Conservation (phyloP, 2,329 filamentous ascomycete species). For the Ceratocystis colombiana region DNA sequence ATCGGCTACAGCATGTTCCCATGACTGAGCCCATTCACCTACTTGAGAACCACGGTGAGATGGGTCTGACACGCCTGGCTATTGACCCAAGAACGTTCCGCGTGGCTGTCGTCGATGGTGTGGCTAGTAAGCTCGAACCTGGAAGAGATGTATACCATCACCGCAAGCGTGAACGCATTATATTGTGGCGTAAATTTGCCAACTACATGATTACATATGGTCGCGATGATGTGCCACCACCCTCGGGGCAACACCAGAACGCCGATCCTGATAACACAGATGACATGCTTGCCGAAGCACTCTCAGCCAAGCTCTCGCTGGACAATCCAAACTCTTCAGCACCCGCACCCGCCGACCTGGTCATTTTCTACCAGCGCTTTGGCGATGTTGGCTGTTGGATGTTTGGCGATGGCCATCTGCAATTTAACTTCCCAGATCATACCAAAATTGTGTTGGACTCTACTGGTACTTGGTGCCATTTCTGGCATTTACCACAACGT, state of each 20-base stretch:
- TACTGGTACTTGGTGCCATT: conserved; percentile 64
- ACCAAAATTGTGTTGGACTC: conserved; percentile 72
- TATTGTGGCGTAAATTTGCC: conserved; percentile 63
- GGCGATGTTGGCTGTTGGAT: conserved; percentile 74
- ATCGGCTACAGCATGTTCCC: conserved; percentile 53
- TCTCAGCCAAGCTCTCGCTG: conserved; percentile 21
- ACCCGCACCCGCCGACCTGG: conserved; percentile 43
- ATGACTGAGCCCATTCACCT: conserved; percentile 57
- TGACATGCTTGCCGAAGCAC: conserved; percentile 18
- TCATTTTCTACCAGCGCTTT: conserved; percentile 72
- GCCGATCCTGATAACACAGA: conserved; percentile 19
- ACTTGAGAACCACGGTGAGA: conserved; percentile 59
- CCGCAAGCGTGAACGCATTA: conserved; percentile 54
- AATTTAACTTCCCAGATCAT: conserved; percentile 84
- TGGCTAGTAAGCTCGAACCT: conserved; percentile 49
- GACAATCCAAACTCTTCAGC: conserved; percentile 15
- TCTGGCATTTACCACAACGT: conserved; percentile 64
- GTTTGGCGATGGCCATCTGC: conserved; percentile 65
- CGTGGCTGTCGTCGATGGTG: conserved; percentile 46
- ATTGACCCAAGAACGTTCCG: conserved; percentile 55
- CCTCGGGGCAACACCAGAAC: conserved; percentile 26
- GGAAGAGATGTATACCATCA: conserved; percentile 57
- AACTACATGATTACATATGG: conserved; percentile 67
- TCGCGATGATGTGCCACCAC: conserved; percentile 50
- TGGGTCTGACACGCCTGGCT: conserved; percentile 52